Evolutionary conservation across 129 eudicot genomes (phyloP).

Genomic region (Ambrosia trifida): DNA sequence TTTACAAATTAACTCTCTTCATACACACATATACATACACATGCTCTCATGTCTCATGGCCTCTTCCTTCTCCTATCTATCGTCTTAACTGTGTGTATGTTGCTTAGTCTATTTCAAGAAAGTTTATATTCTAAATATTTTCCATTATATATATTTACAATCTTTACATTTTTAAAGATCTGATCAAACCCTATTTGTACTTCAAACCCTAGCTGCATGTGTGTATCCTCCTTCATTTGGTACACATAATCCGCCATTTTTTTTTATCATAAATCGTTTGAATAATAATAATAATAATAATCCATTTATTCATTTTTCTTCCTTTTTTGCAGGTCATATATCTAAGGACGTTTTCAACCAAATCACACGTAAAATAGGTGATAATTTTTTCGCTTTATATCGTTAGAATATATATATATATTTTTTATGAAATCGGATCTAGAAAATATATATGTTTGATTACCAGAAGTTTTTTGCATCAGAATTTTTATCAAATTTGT

Average conservation of each 20-base stretch:
- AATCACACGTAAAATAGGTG: conserved; percentile 36
- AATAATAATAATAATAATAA: not conserved
- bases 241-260: conserved; percentile 23
- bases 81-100: not conserved
- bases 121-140: not conserved
- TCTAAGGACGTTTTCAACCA: conserved; percentile 10
- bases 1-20: conserved; percentile 16
- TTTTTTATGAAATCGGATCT: conserved; percentile 5
- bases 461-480: not conserved
- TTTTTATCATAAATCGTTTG: not conserved
- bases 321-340: conserved; percentile 32
- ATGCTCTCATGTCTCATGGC: conserved; percentile 32
- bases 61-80: conserved; percentile 16
- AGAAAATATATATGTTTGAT: not conserved
- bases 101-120: conserved; percentile 2
- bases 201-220: conserved; percentile 29
- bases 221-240: conserved; percentile 1
- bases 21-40: conserved; percentile 16
- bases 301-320: not conserved
- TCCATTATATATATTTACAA: conserved; percentile 28
- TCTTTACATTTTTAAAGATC: conserved; percentile 40
- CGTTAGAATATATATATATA: too few relatives aligned
- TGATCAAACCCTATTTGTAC: conserved; percentile 42
- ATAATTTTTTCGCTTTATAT: conserved; percentile 1
- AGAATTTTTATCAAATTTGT: not conserved